Base-by-base conservation (phyloP, 306 rosid species). In the Benincasa hispida region DNA sequence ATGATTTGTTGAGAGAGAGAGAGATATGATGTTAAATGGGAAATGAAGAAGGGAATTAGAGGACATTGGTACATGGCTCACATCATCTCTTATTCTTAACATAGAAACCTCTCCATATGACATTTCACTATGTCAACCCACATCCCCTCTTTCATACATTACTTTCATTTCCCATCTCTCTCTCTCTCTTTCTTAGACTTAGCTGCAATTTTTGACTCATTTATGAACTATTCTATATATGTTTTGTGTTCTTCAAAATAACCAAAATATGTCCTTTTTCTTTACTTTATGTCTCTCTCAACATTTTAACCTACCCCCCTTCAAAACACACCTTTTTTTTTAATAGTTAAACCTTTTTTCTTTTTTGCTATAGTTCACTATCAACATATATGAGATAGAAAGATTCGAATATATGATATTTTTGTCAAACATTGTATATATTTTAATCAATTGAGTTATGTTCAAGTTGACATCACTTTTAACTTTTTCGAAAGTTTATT, bases 21-120 rank as follows among this genome's bases (percentile, higher is more conserved):
- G 35, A 60, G 37, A 60, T 5, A 37, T 32, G 51, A 12, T 45
- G 21, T 70, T 41, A 22, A 70, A 70, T n/a, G 27, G 67, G 10
- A 57, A 21, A 62, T 81, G 78, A 27, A 50, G 69, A 32, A 47
- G 53, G 50, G 53, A 18, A 79, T 73, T 77, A 61, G 55, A 22
- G 67, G 83, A 81, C 81, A 84, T 30, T 55, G 58, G 69, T 81
- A 34, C 83, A 81, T 84, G 87, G 81, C 81, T 81, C 77, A 72
- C 85, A 76, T 81, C 83, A 84, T 68, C 74, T 41, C 69, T n/a
- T 18, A n/a, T 81, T 47, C 77, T 72, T 56, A 62, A 78, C 81
- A 45, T 77, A 25, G 83, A 79, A 81, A 81, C 83, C 75, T 72
- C 34, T 69, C 85, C 79, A 79, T 83, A 75, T 83, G 80, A 57